Evolutionary conservation across 345 rosid species (phyloP), one percentile per base, ranked within the genome.

Genomic region (Populus davidiana): DNA sequence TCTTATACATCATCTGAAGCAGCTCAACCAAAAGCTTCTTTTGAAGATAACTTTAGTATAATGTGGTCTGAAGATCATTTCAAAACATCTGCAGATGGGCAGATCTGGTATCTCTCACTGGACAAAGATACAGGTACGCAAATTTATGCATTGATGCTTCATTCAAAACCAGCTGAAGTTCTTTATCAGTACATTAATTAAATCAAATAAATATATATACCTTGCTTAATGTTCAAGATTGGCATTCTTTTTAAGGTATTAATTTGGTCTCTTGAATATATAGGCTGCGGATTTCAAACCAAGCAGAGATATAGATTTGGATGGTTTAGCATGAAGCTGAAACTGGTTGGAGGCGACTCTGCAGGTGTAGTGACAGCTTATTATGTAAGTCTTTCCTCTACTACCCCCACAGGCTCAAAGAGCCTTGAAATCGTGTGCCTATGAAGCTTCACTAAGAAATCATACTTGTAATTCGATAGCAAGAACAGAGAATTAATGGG

Each of bases 321-420:
- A 6, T 95, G 97, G 99, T 95, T 95, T 70, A 92, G 98, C 85
- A 95, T 95, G 99, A 95, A 93, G 88, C 81, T 95, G 83, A 95
- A 93, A 77, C 82, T 95, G 71, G 99, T 93, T 16, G 97, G 93
- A 47, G 97, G 97, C 70, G 99, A 95, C 79, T 95, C 99, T 4
- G 99, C 98, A 17, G 99, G 99, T 25, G 97, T 95, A 3, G 98
- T 95, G 39, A 95, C 99, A 25, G 99, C 99, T 70, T 95, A 92
- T 78, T 95, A 95, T 75, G 99, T 91, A 72, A 85, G 90, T 74
- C 43, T 5, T 43, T 21, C 29, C 71, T 39, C 4, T 5, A n/a
- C 16, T 2, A 7, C 59, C 59, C 5, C 17, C 59, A 18, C 18
- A 52, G 3, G 59, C 59, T 52, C 59, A 20, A 52, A 18, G 17